These are phyloP conservation scores for Imleria badia DNA, from an alignment of 768 basidiomycete genomes.

Conservation along the genomic window DNA sequence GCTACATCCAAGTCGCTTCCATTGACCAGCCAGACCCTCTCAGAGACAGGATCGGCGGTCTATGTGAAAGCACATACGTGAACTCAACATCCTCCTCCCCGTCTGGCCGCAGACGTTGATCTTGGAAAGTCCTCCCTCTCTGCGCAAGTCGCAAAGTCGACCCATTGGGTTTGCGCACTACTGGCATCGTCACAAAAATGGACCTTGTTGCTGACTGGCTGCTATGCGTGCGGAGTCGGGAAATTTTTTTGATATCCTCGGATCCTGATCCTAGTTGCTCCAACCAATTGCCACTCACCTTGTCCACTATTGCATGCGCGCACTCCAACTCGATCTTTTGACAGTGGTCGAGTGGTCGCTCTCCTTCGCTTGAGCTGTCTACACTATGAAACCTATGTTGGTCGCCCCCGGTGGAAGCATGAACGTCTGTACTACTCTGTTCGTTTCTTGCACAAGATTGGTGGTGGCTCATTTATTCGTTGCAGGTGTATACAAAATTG, in stretches of 20 bases:
- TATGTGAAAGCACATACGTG: constrained; percentile 96
- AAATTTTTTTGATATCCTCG: too few relatives aligned
- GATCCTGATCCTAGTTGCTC: too few relatives aligned
- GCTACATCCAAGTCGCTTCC: constrained; percentile 93
- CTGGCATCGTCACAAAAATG: constrained; percentile 99
- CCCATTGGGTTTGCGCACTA: constrained; percentile 90
- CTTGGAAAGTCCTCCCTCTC: constrained; percentile 94
- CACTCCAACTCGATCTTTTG: too few relatives aligned
- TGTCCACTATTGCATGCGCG: too few relatives aligned
- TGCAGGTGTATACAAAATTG: constrained; percentile 70
- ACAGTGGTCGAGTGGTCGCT: too few relatives aligned
- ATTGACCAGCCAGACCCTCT: constrained; percentile 94
- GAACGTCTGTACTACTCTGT: constrained; percentile 54
- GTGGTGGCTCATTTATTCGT: background rate
- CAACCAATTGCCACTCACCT: too few relatives aligned
- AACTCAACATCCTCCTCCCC: constrained; percentile 99
- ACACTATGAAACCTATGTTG: too few relatives aligned
- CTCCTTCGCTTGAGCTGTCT: too few relatives aligned
- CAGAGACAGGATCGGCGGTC: constrained; percentile 83
- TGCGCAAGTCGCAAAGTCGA: constrained; percentile 93
- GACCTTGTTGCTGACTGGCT: too few relatives aligned
- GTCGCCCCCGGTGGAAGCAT: constrained; percentile 83
- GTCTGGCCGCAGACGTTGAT: constrained; percentile 99
- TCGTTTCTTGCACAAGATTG: background rate
- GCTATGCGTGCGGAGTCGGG: too few relatives aligned